These are phyloP conservation scores for Neurospora sp. DNA, from an alignment of 495 filamentous ascomycete species.

Conservation along the genomic window DNA sequence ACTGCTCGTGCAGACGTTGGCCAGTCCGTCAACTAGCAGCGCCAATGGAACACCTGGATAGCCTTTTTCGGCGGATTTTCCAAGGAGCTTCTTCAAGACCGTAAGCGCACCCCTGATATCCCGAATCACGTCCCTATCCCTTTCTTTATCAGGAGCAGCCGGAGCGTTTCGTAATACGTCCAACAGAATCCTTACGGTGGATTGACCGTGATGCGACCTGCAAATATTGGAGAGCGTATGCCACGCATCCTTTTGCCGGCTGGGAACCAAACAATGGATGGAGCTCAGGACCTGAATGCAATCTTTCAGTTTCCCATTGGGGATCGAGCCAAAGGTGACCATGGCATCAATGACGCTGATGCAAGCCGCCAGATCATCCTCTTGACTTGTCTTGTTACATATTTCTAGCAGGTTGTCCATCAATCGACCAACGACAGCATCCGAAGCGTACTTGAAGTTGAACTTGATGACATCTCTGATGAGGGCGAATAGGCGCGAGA, in stretches of 20 bases:
- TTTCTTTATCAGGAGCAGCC: slow-evolving; percentile 39
- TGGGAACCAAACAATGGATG: slow-evolving; percentile 64
- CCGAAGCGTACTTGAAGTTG: slow-evolving; percentile 65
- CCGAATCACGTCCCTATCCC: slow-evolving; percentile 39
- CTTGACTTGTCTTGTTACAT: slow-evolving; percentile 63
- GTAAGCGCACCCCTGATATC: slow-evolving; percentile 58
- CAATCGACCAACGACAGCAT: slow-evolving; percentile 54
- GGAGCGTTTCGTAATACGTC: slow-evolving; percentile 48
- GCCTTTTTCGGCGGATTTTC: slow-evolving; percentile 48
- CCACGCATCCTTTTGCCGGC: slow-evolving; percentile 63
- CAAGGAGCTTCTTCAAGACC: slow-evolving; percentile 55
- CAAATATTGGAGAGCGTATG: slow-evolving; percentile 66
- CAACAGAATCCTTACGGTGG: slow-evolving; percentile 55
- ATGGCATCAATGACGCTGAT: slow-evolving; percentile 70
- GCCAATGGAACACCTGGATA: slow-evolving; percentile 51
- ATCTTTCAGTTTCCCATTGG: slow-evolving; percentile 50
- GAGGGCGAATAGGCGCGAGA: slow-evolving; percentile 61
- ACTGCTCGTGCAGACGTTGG: slow-evolving; percentile 45
- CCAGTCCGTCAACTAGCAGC: slow-evolving; percentile 47
- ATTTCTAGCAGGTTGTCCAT: slow-evolving; percentile 60
- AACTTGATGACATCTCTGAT: slow-evolving; percentile 74
- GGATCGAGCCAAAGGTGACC: slow-evolving; percentile 68
- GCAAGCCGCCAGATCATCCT: slow-evolving; percentile 64
- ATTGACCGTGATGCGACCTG: slow-evolving; percentile 66
- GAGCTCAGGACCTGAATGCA: slow-evolving; percentile 75